phyloP scores from a whole-genome alignment of 164 flowering plant genomes.

The Sextonia rubra region DNA sequence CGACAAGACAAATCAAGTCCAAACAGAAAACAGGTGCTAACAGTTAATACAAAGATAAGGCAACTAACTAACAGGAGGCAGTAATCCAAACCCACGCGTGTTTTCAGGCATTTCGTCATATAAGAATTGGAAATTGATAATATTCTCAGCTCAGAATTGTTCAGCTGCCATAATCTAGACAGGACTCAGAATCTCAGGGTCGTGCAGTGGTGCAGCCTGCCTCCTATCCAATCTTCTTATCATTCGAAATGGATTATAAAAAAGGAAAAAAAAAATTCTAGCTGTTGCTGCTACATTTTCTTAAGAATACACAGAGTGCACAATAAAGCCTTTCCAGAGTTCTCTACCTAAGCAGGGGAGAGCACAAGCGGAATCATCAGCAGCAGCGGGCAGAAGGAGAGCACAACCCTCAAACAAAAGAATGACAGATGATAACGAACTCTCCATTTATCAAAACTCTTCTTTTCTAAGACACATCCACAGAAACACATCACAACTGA shows the following conservation, averaged over 20 bases:
- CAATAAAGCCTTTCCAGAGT: conserved; percentile 11
- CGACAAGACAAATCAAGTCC: background rate
- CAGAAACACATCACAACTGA: conserved; percentile 14
- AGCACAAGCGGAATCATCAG: conserved; percentile 3
- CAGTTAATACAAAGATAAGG: background rate
- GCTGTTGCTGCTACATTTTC: conserved; percentile 21
- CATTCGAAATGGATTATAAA: background rate
- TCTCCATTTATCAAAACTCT: conserved; percentile 21
- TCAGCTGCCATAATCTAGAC: background rate
- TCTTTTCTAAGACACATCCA: conserved; percentile 29
- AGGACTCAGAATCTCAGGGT: background rate
- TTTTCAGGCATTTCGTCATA: background rate
- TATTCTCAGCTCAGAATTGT: background rate
- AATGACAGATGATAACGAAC: conserved; percentile 11
- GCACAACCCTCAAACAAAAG: conserved; percentile 25
- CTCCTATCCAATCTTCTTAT: background rate
- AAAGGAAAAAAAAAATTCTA: conserved; percentile 1
- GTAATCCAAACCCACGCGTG: background rate
- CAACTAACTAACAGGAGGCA: background rate
- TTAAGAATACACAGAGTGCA: conserved; percentile 15
- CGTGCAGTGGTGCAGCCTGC: background rate
- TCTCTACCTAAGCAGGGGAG: conserved; percentile 7
- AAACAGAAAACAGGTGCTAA: too few species aligned
- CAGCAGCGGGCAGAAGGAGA: conserved; percentile 12
- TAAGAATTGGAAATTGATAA: background rate